Conservation (phyloP, 2,329 filamentous ascomycete species). For the Alternaria rosae region DNA sequence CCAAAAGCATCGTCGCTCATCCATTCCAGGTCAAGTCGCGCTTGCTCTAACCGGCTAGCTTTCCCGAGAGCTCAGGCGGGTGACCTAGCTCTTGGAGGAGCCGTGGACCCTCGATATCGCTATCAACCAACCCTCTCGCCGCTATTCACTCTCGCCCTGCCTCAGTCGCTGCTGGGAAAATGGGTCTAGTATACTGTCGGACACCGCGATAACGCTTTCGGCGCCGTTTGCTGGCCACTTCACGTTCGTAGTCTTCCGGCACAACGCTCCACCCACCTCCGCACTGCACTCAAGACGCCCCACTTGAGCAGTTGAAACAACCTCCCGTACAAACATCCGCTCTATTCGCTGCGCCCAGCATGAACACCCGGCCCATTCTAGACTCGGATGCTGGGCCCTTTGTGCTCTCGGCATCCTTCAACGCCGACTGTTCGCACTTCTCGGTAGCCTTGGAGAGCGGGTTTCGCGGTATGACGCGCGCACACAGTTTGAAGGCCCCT, state of each 20-base stretch:
- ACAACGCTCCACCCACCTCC: conserved; percentile 9
- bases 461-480: conserved; percentile 74
- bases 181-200: conserved; percentile 35
- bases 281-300: conserved; percentile 23
- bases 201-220: conserved; percentile 8
- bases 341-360: conserved; percentile 49
- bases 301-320: conserved; percentile 5
- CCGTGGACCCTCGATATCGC: conserved; percentile 14
- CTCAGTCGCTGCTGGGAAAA: conserved; percentile 24
- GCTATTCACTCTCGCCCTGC: conserved; percentile 8
- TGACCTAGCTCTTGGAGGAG: conserved; percentile 5
- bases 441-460: conserved; percentile 85
- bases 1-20: not conserved
- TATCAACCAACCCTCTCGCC: conserved; percentile 5
- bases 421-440: conserved; percentile 84
- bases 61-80: conserved; percentile 24
- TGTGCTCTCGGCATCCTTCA: conserved; percentile 86
- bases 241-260: conserved; percentile 6
- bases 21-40: not conserved
- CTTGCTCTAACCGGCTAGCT: conserved; percentile 19
- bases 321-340: not conserved
- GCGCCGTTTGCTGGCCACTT: conserved; percentile 25
- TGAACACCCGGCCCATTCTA: conserved; percentile 90
- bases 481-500: not conserved
- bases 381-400: conserved; percentile 76